Evolutionary conservation across 257 asterid genomes (phyloP).

Genomic region (Solanum dulcamara): DNA sequence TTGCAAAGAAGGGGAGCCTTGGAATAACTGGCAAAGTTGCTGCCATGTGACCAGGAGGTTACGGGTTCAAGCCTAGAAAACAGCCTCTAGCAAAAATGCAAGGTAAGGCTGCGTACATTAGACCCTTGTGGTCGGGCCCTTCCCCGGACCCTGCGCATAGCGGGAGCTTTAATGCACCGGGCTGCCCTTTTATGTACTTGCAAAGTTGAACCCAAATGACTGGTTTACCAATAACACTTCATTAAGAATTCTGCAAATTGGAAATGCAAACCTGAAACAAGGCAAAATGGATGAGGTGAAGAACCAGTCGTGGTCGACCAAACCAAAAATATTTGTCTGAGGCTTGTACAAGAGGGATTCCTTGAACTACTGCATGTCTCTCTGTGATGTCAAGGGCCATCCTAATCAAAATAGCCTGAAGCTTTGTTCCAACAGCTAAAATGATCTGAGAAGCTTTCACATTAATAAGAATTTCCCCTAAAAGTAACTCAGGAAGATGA

Average conservation of each 20-base stretch:
- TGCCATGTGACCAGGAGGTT: too few relatives aligned
- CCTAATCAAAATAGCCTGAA: constrained; percentile 64
- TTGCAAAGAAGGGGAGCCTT: too few relatives aligned
- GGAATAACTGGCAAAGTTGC: too few relatives aligned
- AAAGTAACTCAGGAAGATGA: background rate
- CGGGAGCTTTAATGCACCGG: too few relatives aligned
- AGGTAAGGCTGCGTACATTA: too few relatives aligned
- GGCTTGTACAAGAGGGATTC: constrained; percentile 94
- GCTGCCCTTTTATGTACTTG: background rate
- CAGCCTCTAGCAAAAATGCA: too few relatives aligned
- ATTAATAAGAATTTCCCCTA: background rate
- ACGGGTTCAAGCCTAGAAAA: too few relatives aligned
- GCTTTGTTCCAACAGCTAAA: constrained; percentile 83
- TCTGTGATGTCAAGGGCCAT: constrained; percentile 86
- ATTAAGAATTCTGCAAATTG: background rate
- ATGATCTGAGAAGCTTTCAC: constrained; percentile 36
- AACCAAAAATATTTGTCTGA: constrained; percentile 82
- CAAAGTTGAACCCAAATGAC: background rate
- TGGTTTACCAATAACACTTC: background rate
- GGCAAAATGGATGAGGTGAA: constrained; percentile 72
- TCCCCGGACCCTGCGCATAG: too few relatives aligned
- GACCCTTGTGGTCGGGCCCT: too few relatives aligned
- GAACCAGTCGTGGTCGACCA: constrained; percentile 56
- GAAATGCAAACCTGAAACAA: constrained; percentile 62
- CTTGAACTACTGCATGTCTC: constrained; percentile 83